Evolutionary conservation across 306 rosid species (phyloP).

Genomic region (Quercus mongolica): DNA sequence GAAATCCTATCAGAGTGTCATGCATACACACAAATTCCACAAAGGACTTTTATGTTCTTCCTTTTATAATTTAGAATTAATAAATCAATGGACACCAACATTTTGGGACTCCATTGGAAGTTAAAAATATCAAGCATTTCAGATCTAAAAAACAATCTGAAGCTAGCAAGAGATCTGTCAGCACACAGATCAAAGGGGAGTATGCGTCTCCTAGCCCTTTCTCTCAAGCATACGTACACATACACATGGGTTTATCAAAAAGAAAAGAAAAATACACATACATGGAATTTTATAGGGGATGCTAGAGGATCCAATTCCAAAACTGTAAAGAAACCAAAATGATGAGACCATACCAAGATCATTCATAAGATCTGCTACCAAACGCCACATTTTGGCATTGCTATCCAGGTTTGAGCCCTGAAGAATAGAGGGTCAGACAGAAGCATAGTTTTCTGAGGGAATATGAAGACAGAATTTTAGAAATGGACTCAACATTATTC

Average conservation of each 20-base stretch:
- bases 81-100: background rate
- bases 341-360: constrained; percentile 67
- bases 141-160: background rate
- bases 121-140: background rate
- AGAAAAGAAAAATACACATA: background rate
- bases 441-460: constrained; percentile 5
- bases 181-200: background rate
- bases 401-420: constrained; percentile 96
- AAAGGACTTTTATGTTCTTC: background rate
- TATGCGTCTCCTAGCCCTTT: background rate
- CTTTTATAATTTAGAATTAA: background rate
- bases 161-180: background rate
- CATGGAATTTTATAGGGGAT: constrained; percentile 2
- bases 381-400: constrained; percentile 98
- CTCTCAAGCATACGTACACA: background rate
- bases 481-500: constrained; percentile 12
- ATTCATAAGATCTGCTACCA: constrained; percentile 97
- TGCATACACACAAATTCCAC: background rate
- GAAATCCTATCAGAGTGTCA: background rate
- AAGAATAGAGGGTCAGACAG: constrained; percentile 16
- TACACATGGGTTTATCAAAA: background rate
- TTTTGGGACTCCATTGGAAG: background rate
- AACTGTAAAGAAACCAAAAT: constrained; percentile 11
- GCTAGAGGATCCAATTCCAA: background rate
- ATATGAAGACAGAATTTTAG: constrained; percentile 1